Base-by-base conservation (phyloP, 495 filamentous ascomycete genomes). In the Penicillium ucsense region DNA sequence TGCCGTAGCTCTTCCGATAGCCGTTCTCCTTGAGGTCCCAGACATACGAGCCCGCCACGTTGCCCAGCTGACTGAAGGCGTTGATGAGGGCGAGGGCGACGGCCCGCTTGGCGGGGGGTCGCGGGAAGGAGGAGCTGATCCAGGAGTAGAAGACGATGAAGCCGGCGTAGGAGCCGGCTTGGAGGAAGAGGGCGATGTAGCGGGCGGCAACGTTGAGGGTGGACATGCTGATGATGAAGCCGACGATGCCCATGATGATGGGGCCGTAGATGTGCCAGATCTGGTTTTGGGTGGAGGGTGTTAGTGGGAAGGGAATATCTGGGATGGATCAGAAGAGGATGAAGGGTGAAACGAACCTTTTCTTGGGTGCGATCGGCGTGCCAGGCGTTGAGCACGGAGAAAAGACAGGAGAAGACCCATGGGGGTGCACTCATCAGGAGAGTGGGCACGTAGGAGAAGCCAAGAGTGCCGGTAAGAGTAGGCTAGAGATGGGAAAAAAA, bases 71-170 rank as follows among this genome's bases (percentile, higher is more conserved):
- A 28, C 77, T 78, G 39, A 90, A 76, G 3, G 87, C 85, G 60
- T 94, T 94, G 69, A 90, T 87, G 50, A 84, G 76, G 33, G 88
- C 88, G 3, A 92, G 67, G 0, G 85, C 85, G 0, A 86, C 88
- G 2, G 88, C 87, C 37, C 87, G 81, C 66, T 94, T 94, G 29
- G 85, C 82, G 0, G 84, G 86, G 88, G 88, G 88, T 3, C 88
- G 79, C 6, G 87, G 86, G 51, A 92, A 75, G 3, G 81, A 82
- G 60, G 88, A 85, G 46, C 73, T 79, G 54, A 90, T 88, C 87
- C 86, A 94, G 6, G 82, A 81, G 31, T 89, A 74, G 35, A 76
- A 76, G 6, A 89, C 83, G 8, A 86, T 84, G 54, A 83, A 89
- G 8, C 78, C 83, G 3, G 67, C 63, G 43, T 74, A 73, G 31